Base-by-base conservation (phyloP, 352 stramenopile genomes). In the Phytophthora pluvialis region DNA sequence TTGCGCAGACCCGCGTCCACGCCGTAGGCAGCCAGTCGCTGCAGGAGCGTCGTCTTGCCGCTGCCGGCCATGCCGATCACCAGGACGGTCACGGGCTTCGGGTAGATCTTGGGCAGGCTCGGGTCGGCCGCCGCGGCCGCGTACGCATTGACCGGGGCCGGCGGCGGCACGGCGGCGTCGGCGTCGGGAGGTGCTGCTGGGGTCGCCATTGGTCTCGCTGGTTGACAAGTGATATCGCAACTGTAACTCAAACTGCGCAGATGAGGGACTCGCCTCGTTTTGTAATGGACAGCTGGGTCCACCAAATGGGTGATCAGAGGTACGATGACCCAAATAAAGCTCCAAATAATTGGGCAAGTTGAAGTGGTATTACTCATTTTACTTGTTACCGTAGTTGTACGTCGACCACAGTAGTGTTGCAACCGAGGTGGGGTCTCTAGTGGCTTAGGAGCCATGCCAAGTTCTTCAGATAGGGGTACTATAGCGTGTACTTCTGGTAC, bases 51-150 rank as follows among this genome's bases (percentile, higher is more conserved):
- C 16, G 95, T 99, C 76, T 99, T 99, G 45, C 97, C 96, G 47
- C 84, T 97, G 15, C 97, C 96, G 21, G 97, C 97, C 97, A 99
- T 99, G 39, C 97, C 97, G 33, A 99, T 97, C 6, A 99, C 81
- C 12, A 93, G 69, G 47, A 95, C 78, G 4, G 84, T 91, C 64
- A 90, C 80, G 18, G 84, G 86, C 67, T 90, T 88, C 0, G 80
- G 71, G 58, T 86, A 88, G 44, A 91, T 75, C 47, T 75, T 83
- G 21, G 81, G 81, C 13, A 75, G 36, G 32, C 42, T 72, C 46
- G 72, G 50, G 28, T 80, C 72, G 8, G 58, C 46, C 10, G 67
- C 67, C 0, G 55, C 50, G 2, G 44, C 28, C 11, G 67, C 60
- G 35, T 75, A 70, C 25, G 33, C 39, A 53, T 64, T 33, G 43